Evolutionary conservation across 139 green algal genomes (phyloP), one percentile per base, ranked within the genome.

Genomic region (Helicosporidium sp.): DNA sequence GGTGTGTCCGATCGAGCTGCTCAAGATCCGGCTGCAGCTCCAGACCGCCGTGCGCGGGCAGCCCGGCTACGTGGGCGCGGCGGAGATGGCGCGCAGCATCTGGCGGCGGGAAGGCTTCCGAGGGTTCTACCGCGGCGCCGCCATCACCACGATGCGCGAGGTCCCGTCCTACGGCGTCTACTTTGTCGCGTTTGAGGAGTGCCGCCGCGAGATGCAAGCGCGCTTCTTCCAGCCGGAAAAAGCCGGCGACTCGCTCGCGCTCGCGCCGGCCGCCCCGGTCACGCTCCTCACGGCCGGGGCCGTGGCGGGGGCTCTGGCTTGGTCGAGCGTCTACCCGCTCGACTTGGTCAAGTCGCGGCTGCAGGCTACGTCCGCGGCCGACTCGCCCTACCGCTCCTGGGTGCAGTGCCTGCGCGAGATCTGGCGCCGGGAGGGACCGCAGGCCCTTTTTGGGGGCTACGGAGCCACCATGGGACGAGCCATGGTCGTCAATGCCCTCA

Each of bases 11-110:
- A 65, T 81, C 5, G 76, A 85, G 45, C 53, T 84, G 44, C 55
- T 85, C 16, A 85, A 85, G 57, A 76, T 85, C 29, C 43, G 74
- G 19, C 35, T 73, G 50, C 76, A 84, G 68, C 57, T 84, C 47
- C 72, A 82, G 54, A 64, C 55, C 0, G 65, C 60, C 2, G 20
- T 54, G 24, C 65, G 42, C 2, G 74, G 74, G 3, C 27, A 18
- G 5, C 26, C 55, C 1, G 57, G 48, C 23, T 84, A 84, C 47
- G 47, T 70, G 0, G 67, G 67, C 1, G 61, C 76, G 4, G 41
- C 64, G 37, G 20, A 34, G 0, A 58, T 82, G 63, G 48, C 74
- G 19, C 48, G 26, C 5, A 43, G 56, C 7, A 54, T 84, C 10
- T 7, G 74, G 20, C 17, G 26, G 7, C 42, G 29, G 4, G 65